Percentiles rank a stretch among this genome's conserved stretches.
Conservation (phyloP, 176 grass and related monocot genomes). For the Musa troglodytarum region DNA sequence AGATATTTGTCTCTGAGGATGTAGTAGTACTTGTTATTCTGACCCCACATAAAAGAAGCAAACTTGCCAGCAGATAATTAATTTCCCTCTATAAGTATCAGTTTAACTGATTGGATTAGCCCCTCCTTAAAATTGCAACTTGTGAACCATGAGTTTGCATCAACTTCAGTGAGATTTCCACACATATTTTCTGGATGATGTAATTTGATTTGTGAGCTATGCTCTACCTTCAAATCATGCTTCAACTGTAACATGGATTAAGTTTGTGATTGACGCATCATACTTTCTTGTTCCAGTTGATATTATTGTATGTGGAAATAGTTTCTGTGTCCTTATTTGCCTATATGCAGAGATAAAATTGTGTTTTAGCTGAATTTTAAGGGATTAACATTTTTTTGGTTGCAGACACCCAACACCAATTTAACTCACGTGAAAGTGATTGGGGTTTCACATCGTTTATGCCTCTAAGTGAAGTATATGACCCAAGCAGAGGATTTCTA, state of each 20-base stretch:
- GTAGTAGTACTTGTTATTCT: too few species aligned
- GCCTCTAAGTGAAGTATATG: slow-evolving; percentile 6
- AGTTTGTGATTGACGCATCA: not conserved
- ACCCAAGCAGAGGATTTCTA: slow-evolving; percentile 6
- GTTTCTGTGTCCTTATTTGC: not conserved
- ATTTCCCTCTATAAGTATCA: too few species aligned
- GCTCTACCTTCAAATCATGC: not conserved
- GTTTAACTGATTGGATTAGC: too few species aligned
- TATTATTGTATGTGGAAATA: not conserved
- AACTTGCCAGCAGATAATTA: too few species aligned
- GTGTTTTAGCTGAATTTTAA: not conserved
- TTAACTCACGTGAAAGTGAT: slow-evolving; percentile 5
- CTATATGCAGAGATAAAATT: not conserved
- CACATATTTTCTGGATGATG: too few species aligned
- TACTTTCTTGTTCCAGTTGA: not conserved
- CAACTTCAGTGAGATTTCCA: too few species aligned
- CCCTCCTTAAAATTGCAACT: not conserved
- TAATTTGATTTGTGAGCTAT: too few species aligned
- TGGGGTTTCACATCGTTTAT: slow-evolving; percentile 11
- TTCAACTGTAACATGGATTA: not conserved
- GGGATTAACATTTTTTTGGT: not conserved
- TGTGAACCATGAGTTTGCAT: not conserved
- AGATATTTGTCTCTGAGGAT: not conserved
- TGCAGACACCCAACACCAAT: slow-evolving; percentile 11
- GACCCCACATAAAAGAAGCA: too few species aligned